Evolutionary conservation across 2,329 filamentous ascomycete species (phyloP), one percentile per base, ranked within the genome.

Genomic region (Tolypocladium sp.): DNA sequence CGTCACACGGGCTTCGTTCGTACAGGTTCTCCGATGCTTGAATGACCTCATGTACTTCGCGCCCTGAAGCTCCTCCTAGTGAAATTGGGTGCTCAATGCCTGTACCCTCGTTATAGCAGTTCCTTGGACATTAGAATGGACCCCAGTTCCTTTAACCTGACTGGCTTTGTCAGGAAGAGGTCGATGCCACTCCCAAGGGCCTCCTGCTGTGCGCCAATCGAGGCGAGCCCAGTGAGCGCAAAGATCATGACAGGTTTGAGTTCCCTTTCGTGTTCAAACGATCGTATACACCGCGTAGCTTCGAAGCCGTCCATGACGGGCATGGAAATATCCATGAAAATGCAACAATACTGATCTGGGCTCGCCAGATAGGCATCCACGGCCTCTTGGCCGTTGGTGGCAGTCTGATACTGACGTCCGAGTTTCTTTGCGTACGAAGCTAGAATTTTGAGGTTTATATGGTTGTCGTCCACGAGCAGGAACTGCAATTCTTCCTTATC

Each of bases 111-210:
- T 42, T 8, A 42, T 9, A 42, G 20, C 12, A 42, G 20, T n/a
- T 42, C 41, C 41, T 20, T 42, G 20, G 41, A n/a, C 20, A 42
- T 10, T 9, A 42, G 41, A 42, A 42, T 42, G 20, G 9, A 22
- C 7, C 41, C 41, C 20, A 42, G 41, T 22, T 42, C 70, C 10
- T 72, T 71, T 20, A 77, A 59, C n/a, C 71, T 67, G 2, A 82
- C 77, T 0, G 80, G 80, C 61, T 82, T 81, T 51, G 79, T 81
- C 44, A 82, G 62, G 61, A 82, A 82, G 6, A 81, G 58, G 63
- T 83, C 79, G 22, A 82, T 73, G 0, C 80, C 80, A 56, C 74
- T 77, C 2, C 73, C 76, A 55, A 79, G 76, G 0, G 80, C 80
- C 58, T 82, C 80, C 58, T 79, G 73, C 58, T 81, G 75, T 1